phyloP scores from a whole-genome alignment of 2,329 filamentous ascomycete genomes.

The Leptographium flavum region DNA sequence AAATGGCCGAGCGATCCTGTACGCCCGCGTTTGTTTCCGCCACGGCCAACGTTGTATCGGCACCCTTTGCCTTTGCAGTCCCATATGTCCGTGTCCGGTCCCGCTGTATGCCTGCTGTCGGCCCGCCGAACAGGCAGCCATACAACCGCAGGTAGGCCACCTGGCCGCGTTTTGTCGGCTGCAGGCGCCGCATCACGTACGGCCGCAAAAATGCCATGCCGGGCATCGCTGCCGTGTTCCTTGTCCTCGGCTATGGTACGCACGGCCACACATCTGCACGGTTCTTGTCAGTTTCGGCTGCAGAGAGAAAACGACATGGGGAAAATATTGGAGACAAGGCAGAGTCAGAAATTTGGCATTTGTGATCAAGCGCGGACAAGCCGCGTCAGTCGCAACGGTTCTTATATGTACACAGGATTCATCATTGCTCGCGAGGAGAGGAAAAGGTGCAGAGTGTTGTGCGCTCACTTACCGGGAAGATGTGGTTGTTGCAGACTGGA shows the following conservation, averaged over 20 bases:
- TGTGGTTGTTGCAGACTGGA: not conserved
- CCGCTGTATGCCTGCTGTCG: not conserved
- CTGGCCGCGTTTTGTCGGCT: constrained; percentile 15
- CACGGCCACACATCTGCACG: not conserved
- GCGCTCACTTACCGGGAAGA: not conserved
- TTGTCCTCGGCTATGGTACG: not conserved
- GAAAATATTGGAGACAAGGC: not conserved
- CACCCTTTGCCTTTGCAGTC: not conserved
- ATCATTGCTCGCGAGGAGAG: constrained; percentile 30
- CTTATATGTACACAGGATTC: constrained; percentile 35
- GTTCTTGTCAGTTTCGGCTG: not conserved
- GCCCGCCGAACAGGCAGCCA: constrained; percentile 12
- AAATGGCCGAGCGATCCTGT: constrained; percentile 11
- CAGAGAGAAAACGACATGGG: not conserved
- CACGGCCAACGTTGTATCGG: too few relatives aligned
- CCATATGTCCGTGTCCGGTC: not conserved
- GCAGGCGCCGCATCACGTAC: constrained; percentile 24
- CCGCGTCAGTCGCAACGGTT: constrained; percentile 46
- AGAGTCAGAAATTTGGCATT: constrained; percentile 27
- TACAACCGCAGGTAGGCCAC: constrained; percentile 36
- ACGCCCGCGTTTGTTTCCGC: too few relatives aligned
- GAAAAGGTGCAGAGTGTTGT: not conserved
- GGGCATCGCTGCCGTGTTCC: constrained; percentile 6
- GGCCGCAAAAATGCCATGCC: constrained; percentile 41
- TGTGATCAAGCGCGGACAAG: constrained; percentile 35